Conservation (phyloP, 345 rosid species). For the Turnera subulata region DNA sequence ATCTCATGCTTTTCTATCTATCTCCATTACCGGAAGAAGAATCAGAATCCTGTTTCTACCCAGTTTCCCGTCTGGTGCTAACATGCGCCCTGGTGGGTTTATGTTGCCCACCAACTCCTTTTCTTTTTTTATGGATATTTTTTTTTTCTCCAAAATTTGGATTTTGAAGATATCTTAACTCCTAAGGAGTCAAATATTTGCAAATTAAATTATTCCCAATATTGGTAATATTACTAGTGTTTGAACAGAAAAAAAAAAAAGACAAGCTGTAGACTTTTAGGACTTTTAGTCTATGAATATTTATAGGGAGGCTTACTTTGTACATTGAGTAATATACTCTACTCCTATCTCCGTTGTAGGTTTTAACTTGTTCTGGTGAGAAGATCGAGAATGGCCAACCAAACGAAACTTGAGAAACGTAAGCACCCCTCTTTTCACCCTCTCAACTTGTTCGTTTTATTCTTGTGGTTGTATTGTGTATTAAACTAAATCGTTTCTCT, state of each 20-base stretch:
- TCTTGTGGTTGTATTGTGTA: too few relatives aligned
- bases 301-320: too few relatives aligned
- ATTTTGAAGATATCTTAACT: neutral
- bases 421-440: neutral
- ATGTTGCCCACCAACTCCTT: neutral
- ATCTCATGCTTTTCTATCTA: too few relatives aligned
- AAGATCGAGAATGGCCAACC: constrained; percentile 32
- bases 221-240: too few relatives aligned
- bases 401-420: constrained; percentile 23
- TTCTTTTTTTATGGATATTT: neutral
- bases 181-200: neutral
- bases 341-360: too few relatives aligned
- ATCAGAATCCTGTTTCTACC: constrained; percentile 2
- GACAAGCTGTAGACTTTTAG: too few relatives aligned
- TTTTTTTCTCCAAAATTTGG: neutral
- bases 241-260: too few relatives aligned
- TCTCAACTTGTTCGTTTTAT: neutral
- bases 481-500: too few relatives aligned
- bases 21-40: neutral
- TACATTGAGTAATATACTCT: too few relatives aligned
- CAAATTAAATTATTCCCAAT: too few relatives aligned
- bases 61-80: constrained; percentile 4
- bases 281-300: too few relatives aligned
- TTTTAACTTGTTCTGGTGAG: neutral
- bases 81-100: neutral